These are phyloP conservation scores for Fusarium devonianum DNA, from an alignment of 2,329 filamentous ascomycete genomes.

Conservation along the genomic window DNA sequence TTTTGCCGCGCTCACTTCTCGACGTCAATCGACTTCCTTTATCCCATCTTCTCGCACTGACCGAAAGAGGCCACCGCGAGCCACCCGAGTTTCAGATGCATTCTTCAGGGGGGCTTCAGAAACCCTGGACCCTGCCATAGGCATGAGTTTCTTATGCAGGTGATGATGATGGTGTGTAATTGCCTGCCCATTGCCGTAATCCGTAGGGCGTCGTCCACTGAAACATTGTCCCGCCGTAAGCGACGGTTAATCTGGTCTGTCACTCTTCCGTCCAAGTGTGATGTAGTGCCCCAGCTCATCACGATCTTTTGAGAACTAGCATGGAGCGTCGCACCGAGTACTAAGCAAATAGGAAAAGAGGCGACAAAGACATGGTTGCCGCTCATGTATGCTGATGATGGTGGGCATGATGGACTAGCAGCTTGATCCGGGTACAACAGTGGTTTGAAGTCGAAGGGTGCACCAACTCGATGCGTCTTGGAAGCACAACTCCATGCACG, in stretches of 20 bases:
- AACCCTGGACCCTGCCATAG: conserved; percentile 12
- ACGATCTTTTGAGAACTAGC: conserved; percentile 25
- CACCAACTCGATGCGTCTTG: conserved; percentile 1
- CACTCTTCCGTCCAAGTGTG: conserved; percentile 11
- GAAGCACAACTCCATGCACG: conserved; percentile 9
- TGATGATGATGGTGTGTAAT: conserved; percentile 17
- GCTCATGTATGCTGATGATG: conserved; percentile 7
- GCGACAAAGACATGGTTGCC: conserved; percentile 8
- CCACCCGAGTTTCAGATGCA: too few relatives aligned
- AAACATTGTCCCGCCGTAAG: conserved; percentile 40
- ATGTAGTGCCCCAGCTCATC: conserved; percentile 29
- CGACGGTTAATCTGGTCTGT: conserved; percentile 33
- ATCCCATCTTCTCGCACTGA: too few relatives aligned
- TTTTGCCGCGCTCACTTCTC: conserved; percentile 3
- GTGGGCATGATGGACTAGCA: background rate
- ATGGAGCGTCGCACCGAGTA: conserved; percentile 21
- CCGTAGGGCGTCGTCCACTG: conserved; percentile 15
- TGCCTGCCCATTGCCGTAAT: conserved; percentile 12
- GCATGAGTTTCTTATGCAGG: conserved; percentile 14
- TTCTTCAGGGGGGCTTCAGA: conserved; percentile 1
- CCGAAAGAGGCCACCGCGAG: too few relatives aligned
- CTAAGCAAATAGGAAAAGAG: too few relatives aligned
- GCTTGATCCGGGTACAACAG: background rate
- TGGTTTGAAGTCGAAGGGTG: background rate
- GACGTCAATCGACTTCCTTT: conserved; percentile 1